Base-by-base conservation (phyloP, 805 yeast genomes). In the Candida andamanensis region DNA sequence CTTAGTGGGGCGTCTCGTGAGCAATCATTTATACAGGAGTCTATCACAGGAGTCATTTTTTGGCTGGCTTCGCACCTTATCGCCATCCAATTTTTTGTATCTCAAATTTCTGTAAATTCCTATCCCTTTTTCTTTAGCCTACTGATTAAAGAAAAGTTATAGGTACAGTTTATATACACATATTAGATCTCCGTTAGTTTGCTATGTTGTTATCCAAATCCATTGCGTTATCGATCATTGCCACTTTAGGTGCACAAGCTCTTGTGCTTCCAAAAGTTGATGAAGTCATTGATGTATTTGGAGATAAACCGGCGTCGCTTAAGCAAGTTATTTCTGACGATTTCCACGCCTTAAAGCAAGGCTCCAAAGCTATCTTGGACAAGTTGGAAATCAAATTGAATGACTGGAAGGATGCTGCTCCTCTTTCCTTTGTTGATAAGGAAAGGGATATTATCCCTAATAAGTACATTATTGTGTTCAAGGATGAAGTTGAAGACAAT, bases 401-500 rank as follows among this genome's bases (percentile, higher is more conserved):
- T 27, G 36, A 17, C 6, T 24, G 14, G 18, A 33, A 30, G 24
- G 42, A 37, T 26, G 50, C 55, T 11, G 74, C 75, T 17, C 78
- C 81, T 5, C 47, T 80, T 24, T 47, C 76, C 38, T 52, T 69
- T 23, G 55, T 71, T 21, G 4, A 14, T 12, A 30, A 34, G 29
- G 72, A 72, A 30, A 56, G 65, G 32, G 69, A 74, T 36, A 43
- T 71, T 28, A 74, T 82, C 46, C 80, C 87, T 22, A 72, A 82
- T 64, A 79, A 80, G 49, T 92, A 86, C 67, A 89, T 92, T 43
- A 66, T 92, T 46, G 87, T 89, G 30, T 78, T 90, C 66, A 87
- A 86, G 67, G 74, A 76, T 33, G 74, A 66, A 32, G 67, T 78
- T 20, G 49, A 72, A 15, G 58, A 69, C 16, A 74, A 74, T 22